A percentile compares a stretch with the other conserved stretches of the same genome.
Evolutionary conservation across 2,329 filamentous ascomycete genomes (phyloP).

Genomic region (Neurospora sp.): DNA sequence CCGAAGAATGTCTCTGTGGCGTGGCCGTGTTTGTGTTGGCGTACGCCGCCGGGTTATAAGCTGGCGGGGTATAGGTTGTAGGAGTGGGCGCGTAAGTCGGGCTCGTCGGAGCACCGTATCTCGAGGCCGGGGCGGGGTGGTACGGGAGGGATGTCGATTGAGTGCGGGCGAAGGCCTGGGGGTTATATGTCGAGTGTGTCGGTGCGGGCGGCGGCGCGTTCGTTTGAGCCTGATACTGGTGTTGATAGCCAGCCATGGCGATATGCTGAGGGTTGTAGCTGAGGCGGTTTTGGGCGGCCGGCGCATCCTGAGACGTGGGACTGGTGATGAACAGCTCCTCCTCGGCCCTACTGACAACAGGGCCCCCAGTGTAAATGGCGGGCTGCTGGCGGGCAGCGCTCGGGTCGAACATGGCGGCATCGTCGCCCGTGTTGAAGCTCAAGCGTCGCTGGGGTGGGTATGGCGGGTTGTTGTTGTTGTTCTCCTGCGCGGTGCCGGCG

Average conservation of each 20-base stretch:
- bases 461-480: constrained; percentile 21
- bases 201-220: constrained; percentile 30
- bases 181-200: constrained; percentile 54
- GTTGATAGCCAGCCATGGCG: constrained; percentile 41
- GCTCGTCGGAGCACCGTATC: constrained; percentile 29
- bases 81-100: constrained; percentile 28
- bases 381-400: constrained; percentile 20
- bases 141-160: constrained; percentile 43
- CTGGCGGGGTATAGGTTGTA: constrained; percentile 38
- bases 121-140: constrained; percentile 31
- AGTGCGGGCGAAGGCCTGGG: constrained; percentile 51
- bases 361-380: constrained; percentile 20
- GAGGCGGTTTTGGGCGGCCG: constrained; percentile 12
- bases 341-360: constrained; percentile 24
- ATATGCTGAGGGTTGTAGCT: constrained; percentile 28
- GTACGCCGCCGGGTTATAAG: constrained; percentile 53
- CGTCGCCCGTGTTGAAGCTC: constrained; percentile 71
- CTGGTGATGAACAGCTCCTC: constrained; percentile 58
- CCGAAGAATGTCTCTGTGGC: constrained; percentile 42
- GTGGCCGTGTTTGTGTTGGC: constrained; percentile 29
- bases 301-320: constrained; percentile 25
- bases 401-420: constrained; percentile 44
- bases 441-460: constrained; percentile 41
- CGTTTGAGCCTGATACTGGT: constrained; percentile 37
- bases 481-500: constrained; percentile 28